Base-by-base conservation (phyloP, 2,329 filamentous ascomycete species). In the Huntiella omanensis region DNA sequence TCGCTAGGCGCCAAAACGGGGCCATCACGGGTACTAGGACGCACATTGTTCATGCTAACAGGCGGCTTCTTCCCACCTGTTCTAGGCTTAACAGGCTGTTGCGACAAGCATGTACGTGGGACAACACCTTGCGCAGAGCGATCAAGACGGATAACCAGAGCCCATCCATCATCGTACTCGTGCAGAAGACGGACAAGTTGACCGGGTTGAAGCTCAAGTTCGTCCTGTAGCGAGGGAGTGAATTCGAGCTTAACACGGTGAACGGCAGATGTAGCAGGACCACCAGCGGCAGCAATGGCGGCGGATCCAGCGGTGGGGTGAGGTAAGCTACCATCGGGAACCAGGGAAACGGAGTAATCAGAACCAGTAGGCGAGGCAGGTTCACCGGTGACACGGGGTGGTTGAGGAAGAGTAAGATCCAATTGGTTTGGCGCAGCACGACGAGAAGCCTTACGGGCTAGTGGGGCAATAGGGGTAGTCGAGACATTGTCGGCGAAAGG, bases 151-250 rank as follows among this genome's bases (percentile, higher is more conserved):
- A 86, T 82, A 62, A 86, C 95, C 47, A 96, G 83, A 57, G 87
- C 84, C 91, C 91, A 98, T 56, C 91, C 91, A 63, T 98, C 91
- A 58, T 98, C 91, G 56, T 96, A 98, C 63, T 94, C 87, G 58
- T 96, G 88, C 45, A 96, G 69, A 52, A 98, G 68, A 52, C 88
- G 75, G 43, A 96, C 84, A 42, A 98, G 69, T 52, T 92, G 79
- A 45, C 91, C 91, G 49, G 80, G 75, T 52, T 68, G 73, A 39
- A 98, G 70, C 52, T 77, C 82, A 57, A 98, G 69, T 63, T 98
- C 91, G 58, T 98, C 91, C 4, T 85, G 81, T 70, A 96, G 80
- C 3, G 83, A 88, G 19, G 91, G 87, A 60, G 77, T 81, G 62
- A 96, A 98, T 61, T 95, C 87, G 54, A 96, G 75, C 60, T 95